These are phyloP conservation scores for Neonectria coccinea DNA, from an alignment of 2,329 filamentous ascomycete species.

Conservation along the genomic window DNA sequence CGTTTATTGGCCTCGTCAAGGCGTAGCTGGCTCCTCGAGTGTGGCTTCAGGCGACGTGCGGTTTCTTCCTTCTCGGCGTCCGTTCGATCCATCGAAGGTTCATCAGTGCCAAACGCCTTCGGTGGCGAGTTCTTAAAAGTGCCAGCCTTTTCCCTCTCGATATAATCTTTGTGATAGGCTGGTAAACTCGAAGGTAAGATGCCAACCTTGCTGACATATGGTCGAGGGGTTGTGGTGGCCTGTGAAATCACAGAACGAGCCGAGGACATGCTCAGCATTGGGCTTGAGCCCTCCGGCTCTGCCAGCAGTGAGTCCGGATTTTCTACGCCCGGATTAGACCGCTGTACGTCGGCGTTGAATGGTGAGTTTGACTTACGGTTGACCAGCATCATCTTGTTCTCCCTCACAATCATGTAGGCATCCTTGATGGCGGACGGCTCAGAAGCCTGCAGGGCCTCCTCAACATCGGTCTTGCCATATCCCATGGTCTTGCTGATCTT, in stretches of 20 bases:
- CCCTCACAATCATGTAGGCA: constrained; percentile 96
- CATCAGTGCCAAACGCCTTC: constrained; percentile 60
- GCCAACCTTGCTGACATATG: constrained; percentile 85
- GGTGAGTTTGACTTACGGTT: constrained; percentile 75
- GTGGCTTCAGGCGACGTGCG: constrained; percentile 84
- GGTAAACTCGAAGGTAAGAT: constrained; percentile 93
- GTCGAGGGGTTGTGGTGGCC: constrained; percentile 61
- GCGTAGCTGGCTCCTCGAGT: constrained; percentile 77
- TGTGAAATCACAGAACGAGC: constrained; percentile 65
- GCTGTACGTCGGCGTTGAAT: background rate
- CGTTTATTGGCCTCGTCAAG: constrained; percentile 72
- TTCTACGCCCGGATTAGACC: constrained; percentile 50
- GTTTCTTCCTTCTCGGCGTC: constrained; percentile 85
- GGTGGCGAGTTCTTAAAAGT: constrained; percentile 57
- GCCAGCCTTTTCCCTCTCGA: constrained; percentile 76
- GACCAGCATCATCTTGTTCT: constrained; percentile 96
- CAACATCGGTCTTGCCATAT: constrained; percentile 93
- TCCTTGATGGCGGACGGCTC: constrained; percentile 99
- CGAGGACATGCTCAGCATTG: constrained; percentile 66
- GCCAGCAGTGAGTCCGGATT: constrained; percentile 50
- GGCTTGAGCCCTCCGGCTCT: constrained; percentile 58
- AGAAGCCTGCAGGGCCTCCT: constrained; percentile 89
- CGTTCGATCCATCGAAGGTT: constrained; percentile 64
- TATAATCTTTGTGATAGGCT: constrained; percentile 89
- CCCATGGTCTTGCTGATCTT: constrained; percentile 99